These are phyloP conservation scores for Ustilago hordei DNA, from an alignment of 1,284 basidiomycete genomes.

Conservation along the genomic window DNA sequence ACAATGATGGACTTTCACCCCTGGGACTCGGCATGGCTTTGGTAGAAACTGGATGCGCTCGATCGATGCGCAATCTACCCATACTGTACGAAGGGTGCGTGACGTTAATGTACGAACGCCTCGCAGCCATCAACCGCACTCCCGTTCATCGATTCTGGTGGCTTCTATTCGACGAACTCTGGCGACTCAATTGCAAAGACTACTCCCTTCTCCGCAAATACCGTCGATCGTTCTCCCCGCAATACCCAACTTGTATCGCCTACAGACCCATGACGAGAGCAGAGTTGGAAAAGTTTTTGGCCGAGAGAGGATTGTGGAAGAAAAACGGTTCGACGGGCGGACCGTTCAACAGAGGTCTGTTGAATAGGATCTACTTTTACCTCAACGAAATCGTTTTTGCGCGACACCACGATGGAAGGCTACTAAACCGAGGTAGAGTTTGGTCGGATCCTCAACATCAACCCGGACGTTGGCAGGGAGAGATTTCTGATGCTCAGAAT, in stretches of 20 bases:
- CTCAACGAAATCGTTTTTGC: conserved; percentile 79
- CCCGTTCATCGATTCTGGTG: conserved; percentile 82
- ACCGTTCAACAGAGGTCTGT: conserved; percentile 78
- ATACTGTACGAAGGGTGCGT: conserved; percentile 73
- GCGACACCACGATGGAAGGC: conserved; percentile 26
- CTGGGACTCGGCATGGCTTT: conserved; percentile 72
- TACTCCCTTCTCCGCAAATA: conserved; percentile 75
- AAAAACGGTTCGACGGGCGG: conserved; percentile 71
- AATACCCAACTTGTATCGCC: conserved; percentile 80
- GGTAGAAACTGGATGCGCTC: conserved; percentile 73
- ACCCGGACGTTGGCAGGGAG: background rate
- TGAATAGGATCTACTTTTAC: conserved; percentile 81
- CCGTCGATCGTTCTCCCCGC: conserved; percentile 78
- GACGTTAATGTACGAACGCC: conserved; percentile 75
- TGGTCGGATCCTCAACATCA: conserved; percentile 17
- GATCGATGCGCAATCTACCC: conserved; percentile 75
- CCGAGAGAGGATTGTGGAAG: conserved; percentile 76
- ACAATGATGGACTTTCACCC: conserved; percentile 45
- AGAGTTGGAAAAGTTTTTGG: conserved; percentile 77
- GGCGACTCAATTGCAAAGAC: conserved; percentile 52
- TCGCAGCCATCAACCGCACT: conserved; percentile 74
- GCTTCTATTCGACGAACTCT: conserved; percentile 78
- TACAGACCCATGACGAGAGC: conserved; percentile 80
- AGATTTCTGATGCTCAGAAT: background rate
- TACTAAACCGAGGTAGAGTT: conserved; percentile 16